Evolutionary conservation across 164 flowering plant species (phyloP), one percentile per base, ranked within the genome.

Genomic region (Chimonanthus praecox): DNA sequence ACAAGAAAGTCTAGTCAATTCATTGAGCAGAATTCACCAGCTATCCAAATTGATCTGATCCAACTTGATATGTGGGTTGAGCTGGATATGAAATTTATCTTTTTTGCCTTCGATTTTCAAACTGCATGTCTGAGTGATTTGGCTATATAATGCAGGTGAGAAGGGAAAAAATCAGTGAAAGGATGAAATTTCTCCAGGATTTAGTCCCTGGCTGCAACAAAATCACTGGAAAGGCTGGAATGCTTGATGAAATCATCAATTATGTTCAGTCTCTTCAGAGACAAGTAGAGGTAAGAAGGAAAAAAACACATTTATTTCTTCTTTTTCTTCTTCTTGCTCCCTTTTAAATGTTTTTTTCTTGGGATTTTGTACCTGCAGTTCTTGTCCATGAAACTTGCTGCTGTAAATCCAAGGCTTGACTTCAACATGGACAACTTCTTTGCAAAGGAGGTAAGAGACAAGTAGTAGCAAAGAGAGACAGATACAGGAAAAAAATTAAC

Each of bases 191-290:
- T 77, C 79, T 95, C 74, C 98, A 95, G 78, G 96, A 91, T 86
- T 78, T 95, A 72, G 99, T 95, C 15, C 99, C 99, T 21, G 99
- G 99, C 1, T 93, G 98, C 80, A 92, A 92, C 81, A 95, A 91
- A 80, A 92, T 93, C 74, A 90, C 94, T 8, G 98, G 99, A n/a
- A 95, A 95, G 75, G 99, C 99, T 33, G 99, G 98, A 76, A 91
- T 91, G 98, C 92, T 95, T 0, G 99, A 95, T 47, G 98, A 95
- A 76, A 95, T 95, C 79, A 94, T 94, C 76, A 94, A 90, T 78
- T 94, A 94, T 83, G 98, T 94, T 67, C 98, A 92, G 67, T 92
- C 98, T 54, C 94, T 94, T 72, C 98, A 94, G 77, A 74, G 90
- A 84, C 98, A 94, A 92, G 98, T 94, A 6, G 97, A 94, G 97